These are phyloP conservation scores for Benincasa hispida DNA, from an alignment of 306 rosid species.

Conservation along the genomic window DNA sequence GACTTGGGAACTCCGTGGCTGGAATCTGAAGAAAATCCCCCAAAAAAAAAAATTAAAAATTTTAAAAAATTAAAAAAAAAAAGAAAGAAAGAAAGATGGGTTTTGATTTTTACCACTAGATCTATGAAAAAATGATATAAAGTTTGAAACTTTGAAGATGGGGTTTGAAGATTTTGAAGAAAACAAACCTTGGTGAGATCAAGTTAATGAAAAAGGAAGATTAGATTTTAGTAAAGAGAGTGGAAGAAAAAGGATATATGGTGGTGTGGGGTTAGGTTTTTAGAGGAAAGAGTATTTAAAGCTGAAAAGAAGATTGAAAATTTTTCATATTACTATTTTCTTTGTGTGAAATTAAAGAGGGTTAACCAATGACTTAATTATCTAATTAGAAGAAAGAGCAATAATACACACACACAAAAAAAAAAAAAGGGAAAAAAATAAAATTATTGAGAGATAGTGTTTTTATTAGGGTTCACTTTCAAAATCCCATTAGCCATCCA, in stretches of 20 bases:
- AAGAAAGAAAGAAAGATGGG: neutral
- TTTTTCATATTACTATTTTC: neutral
- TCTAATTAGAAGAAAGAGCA: neutral
- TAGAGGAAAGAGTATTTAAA: neutral
- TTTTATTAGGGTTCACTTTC: constrained; percentile 27
- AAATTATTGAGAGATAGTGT: neutral
- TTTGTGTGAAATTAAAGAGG: neutral
- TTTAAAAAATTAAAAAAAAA: neutral
- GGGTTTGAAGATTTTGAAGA: neutral
- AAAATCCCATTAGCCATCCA: constrained; percentile 25
- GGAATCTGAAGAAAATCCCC: neutral
- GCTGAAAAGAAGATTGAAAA: neutral
- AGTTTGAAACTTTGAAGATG: neutral
- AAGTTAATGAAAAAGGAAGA: neutral
- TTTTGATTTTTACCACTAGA: neutral
- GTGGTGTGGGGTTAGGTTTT: neutral
- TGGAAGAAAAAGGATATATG: neutral
- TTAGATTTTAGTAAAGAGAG: neutral
- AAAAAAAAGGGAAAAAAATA: no score
- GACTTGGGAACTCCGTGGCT: constrained; percentile 48
- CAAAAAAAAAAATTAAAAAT: neutral
- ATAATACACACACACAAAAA: no score
- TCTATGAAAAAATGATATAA: neutral
- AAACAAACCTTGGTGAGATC: neutral
- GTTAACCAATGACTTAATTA: neutral